A percentile compares a stretch with the other conserved stretches of the same genome.
Evolutionary conservation across 2,329 filamentous ascomycete genomes (phyloP).

Genomic region (Penicillium aurantiogriseum): DNA sequence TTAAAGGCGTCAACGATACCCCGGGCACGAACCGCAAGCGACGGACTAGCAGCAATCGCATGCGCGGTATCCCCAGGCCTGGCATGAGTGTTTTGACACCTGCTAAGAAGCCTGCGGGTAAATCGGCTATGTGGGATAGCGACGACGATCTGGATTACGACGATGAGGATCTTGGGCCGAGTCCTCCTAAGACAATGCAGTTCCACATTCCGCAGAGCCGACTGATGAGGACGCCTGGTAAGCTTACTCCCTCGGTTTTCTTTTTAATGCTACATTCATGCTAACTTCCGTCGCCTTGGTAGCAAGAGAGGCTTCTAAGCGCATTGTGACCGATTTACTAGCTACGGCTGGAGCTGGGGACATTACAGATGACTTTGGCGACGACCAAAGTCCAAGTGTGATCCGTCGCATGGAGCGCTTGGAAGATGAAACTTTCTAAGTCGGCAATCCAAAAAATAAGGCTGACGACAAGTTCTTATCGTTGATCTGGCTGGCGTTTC

Average conservation of each 20-base stretch:
- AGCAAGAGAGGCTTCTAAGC: constrained; percentile 52
- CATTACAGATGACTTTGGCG: constrained; percentile 37
- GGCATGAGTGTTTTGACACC: constrained; percentile 86
- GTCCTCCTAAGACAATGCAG: constrained; percentile 74
- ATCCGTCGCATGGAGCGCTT: constrained; percentile 42
- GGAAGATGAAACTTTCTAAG: constrained; percentile 50
- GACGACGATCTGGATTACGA: constrained; percentile 62
- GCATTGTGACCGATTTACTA: constrained; percentile 50
- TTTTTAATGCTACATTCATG: neutral
- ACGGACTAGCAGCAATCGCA: constrained; percentile 37
- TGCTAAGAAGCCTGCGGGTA: constrained; percentile 38
- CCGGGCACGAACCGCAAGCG: constrained; percentile 45
- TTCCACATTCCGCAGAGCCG: constrained; percentile 53
- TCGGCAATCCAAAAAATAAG: neutral
- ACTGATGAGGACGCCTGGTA: constrained; percentile 51
- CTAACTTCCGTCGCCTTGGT: neutral
- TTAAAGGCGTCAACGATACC: constrained; percentile 43
- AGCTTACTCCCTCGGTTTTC: constrained; percentile 5
- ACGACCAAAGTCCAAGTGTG: constrained; percentile 46
- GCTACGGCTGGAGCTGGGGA: constrained; percentile 47
- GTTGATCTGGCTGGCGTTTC: neutral
- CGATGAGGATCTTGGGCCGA: constrained; percentile 66
- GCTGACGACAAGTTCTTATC: neutral
- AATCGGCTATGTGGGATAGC: constrained; percentile 65
- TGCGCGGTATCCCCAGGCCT: constrained; percentile 60